Evolutionary conservation across 2,329 filamentous ascomycete species (phyloP), one percentile per base, ranked within the genome.

Genomic region (Fusarium sp.): DNA sequence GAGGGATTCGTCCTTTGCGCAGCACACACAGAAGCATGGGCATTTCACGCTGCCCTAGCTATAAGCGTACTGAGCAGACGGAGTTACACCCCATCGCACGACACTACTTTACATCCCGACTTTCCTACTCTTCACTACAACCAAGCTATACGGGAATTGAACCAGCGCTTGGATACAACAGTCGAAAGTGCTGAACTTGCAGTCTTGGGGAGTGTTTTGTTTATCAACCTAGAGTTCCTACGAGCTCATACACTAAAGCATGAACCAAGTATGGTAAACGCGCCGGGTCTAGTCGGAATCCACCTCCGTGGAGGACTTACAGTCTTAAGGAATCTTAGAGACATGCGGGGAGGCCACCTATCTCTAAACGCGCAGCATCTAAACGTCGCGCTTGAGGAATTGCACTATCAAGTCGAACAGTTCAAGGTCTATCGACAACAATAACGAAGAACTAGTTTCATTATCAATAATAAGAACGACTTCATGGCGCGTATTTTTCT

Each of bases 221-320:
- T 67, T 20, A 35, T 57, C 35, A 67, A 63, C 20, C 37, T 67
- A 6, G 65, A 67, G 20, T 67, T 63, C 39, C 35, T 67, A 18
- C 43, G 34, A 52, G 23, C 60, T 37, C 60, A 52, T 32, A 34
- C 11, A 16, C 20, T n/a, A 27, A 13, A 35, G n/a, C n/a, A 20
- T 20, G 50, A 57, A n/a, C 5, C 18, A 52, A 16, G 27, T 9
- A 30, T 5, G 14, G 8, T 7, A 25, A 14, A 9, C 18, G 27
- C 8, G 6, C 20, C 32, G 30, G 30, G 18, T 30, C 35, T 50
- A 16, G 34, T 63, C 14, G 23, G 14, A 2, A 41, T n/a, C 30
- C 60, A 63, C 45, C 32, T 63, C 27, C 20, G 9, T 27, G 60
- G 60, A 27, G 60, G 60, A 11, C 20, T 39, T 20, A 20, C 43